Percentiles rank a stretch among this genome's conserved stretches.
phyloP scores from a whole-genome alignment of 2,329 filamentous ascomycete species.

The Diaporthe sp. region DNA sequence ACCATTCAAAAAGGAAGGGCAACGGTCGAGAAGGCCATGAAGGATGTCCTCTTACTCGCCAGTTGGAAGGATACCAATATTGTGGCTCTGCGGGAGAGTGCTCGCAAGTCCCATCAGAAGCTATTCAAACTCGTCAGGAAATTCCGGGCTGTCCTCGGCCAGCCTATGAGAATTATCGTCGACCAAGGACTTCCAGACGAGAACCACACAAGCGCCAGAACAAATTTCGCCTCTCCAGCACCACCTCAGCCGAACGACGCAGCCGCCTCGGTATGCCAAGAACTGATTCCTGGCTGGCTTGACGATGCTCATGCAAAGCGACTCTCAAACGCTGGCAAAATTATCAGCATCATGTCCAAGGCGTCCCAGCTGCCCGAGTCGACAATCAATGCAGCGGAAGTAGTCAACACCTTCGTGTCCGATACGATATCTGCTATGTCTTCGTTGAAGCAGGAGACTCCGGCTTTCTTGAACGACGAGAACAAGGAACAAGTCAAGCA shows the following conservation, averaged over 20 bases:
- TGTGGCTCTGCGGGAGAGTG: conserved; percentile 86
- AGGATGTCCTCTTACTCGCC: conserved; percentile 89
- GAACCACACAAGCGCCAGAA: conserved; percentile 36
- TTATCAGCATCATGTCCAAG: conserved; percentile 78
- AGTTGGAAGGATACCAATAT: conserved; percentile 99
- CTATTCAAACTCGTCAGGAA: conserved; percentile 92
- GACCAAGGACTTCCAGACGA: conserved; percentile 69
- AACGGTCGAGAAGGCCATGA: conserved; percentile 89
- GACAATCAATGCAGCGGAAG: conserved; percentile 64
- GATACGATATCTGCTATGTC: conserved; percentile 75
- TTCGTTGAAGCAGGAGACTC: conserved; percentile 86
- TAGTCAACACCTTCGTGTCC: conserved; percentile 75
- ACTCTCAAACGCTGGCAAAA: conserved; percentile 76
- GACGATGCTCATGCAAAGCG: conserved; percentile 61
- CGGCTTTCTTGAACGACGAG: conserved; percentile 82
- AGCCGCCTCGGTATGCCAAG: conserved; percentile 46
- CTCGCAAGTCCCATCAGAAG: conserved; percentile 89
- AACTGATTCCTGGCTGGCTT: conserved; percentile 50
- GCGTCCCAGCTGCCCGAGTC: conserved; percentile 64
- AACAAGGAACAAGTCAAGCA: conserved; percentile 88
- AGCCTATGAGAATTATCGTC: conserved; percentile 76
- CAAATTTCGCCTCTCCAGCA: background rate
- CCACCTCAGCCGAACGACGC: conserved; percentile 47
- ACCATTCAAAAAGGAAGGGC: conserved; percentile 74
- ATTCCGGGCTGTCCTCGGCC: conserved; percentile 82